Evolutionary conservation across 2,329 filamentous ascomycete genomes (phyloP).

Genomic region (Botrytis tulipae): DNA sequence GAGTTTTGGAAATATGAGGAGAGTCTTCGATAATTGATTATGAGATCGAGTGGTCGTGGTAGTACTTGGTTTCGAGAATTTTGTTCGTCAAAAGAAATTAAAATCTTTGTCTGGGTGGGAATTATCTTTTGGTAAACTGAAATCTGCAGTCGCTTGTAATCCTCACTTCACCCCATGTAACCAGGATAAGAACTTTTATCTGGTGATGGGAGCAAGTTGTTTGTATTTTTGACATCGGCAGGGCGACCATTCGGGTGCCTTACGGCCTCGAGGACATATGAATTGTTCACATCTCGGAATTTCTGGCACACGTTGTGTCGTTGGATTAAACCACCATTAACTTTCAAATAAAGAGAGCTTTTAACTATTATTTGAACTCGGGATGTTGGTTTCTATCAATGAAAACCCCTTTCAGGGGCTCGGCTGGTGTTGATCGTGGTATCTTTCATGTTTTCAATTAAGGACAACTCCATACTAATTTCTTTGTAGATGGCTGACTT

Average conservation of each 20-base stretch:
- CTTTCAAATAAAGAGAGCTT: rapidly evolving
- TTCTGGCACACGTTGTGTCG: not conserved
- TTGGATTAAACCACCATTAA: not conserved
- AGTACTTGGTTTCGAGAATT: not conserved
- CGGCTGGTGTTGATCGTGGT: not conserved
- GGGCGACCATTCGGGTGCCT: not conserved
- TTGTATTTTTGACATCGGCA: not conserved
- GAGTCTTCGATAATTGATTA: not conserved
- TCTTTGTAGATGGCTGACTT: not conserved
- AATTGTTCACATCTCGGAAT: not conserved
- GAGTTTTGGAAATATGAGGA: not conserved
- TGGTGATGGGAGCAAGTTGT: not conserved
- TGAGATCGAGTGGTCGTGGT: not conserved
- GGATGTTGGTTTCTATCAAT: not conserved
- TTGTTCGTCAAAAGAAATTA: not conserved
- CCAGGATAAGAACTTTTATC: not conserved
- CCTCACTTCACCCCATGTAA: not conserved
- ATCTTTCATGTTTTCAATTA: not conserved
- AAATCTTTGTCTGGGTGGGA: not conserved
- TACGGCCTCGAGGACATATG: not conserved
- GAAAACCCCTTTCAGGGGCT: not conserved
- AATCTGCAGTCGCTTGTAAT: not conserved
- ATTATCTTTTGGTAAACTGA: not conserved
- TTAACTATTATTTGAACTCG: not conserved
- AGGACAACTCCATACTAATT: no score